Base-by-base conservation (phyloP, 2,329 filamentous ascomycete species). In the Byssothecium circinans region DNA sequence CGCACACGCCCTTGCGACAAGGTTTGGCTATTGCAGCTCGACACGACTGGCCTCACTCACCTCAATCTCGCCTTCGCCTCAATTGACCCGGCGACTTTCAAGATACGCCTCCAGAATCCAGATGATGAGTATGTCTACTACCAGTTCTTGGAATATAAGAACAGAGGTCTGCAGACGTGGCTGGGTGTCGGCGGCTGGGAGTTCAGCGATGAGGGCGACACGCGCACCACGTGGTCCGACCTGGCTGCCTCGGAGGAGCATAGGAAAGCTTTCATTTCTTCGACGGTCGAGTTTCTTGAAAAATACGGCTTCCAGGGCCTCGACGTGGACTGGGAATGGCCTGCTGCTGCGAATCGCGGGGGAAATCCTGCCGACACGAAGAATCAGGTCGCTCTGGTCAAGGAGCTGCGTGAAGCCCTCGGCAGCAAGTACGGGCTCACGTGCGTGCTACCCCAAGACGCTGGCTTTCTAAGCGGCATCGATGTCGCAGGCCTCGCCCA, bases 181-280 rank as follows among this genome's bases (percentile, higher is more conserved):
- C 66, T 76, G 27, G 58, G 62, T 2, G 52, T 78, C 14, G 74
- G 76, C 10, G 76, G 76, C 6, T 76, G 73, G 72, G 46, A 61
- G 8, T 61, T 62, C 40, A 54, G 43, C 19, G 57, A 59, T 30
- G 37, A 52, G 5, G 60, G 61, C 0, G 60, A 70, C 10, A 75
- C 68, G n/a, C 65, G 71, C 35, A 53, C 57, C 10, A 65, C 64
- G 2, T 74, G 72, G 56, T 57, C 58, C 2, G 53, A 71, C 25
- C 65, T 77, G 52, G 63, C 61, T 4, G 60, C 48, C 17, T 58
- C 52, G 2, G 23, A 61, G 6, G 43, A 48, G 2, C 70, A 65
- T 15, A 62, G 67, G n/a, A 39, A 47, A 0, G 54, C 50, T 0
- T 49, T 49, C 22, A 41, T 49, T n/a, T 14, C 23, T 7, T 44